These are phyloP conservation scores for Lojkania enalia DNA, from an alignment of 2,329 filamentous ascomycete species.

Conservation along the genomic window DNA sequence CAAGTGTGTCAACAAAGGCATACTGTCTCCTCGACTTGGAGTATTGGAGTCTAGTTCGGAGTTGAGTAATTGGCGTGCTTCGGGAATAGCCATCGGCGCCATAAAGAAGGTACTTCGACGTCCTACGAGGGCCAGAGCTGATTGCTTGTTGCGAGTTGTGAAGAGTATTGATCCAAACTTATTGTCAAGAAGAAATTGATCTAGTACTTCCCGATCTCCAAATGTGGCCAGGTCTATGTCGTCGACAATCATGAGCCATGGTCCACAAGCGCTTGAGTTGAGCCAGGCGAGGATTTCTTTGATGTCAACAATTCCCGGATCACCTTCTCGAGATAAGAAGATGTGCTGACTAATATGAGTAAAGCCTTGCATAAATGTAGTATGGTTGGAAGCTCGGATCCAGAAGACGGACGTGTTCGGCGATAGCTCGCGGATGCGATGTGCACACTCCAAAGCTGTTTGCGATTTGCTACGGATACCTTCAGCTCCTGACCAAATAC, in stretches of 20 bases:
- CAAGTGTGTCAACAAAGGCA: background rate
- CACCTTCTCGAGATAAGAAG: too few species aligned
- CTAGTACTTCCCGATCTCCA: background rate
- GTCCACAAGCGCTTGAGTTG: background rate
- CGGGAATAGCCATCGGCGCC: background rate
- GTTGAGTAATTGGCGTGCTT: background rate
- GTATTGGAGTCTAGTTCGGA: background rate
- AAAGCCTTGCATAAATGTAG: background rate
- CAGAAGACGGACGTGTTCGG: constrained; percentile 1
- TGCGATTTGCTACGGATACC: background rate
- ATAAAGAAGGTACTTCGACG: background rate
- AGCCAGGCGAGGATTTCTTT: too few species aligned
- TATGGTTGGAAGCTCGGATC: background rate
- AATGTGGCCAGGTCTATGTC: background rate
- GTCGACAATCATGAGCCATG: constrained; percentile 3
- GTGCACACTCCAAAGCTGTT: background rate
- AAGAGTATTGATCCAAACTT: constrained; percentile 1
- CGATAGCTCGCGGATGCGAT: background rate
- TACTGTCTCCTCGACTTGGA: background rate
- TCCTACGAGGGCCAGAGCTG: background rate
- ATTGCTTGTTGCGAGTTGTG: constrained; percentile 1
- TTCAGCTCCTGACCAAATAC: background rate
- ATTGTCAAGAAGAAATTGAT: background rate
- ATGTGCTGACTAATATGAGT: background rate
- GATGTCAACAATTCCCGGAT: too few species aligned